Base-by-base conservation (phyloP, 495 filamentous ascomycete genomes). In the Tuber borchii region DNA sequence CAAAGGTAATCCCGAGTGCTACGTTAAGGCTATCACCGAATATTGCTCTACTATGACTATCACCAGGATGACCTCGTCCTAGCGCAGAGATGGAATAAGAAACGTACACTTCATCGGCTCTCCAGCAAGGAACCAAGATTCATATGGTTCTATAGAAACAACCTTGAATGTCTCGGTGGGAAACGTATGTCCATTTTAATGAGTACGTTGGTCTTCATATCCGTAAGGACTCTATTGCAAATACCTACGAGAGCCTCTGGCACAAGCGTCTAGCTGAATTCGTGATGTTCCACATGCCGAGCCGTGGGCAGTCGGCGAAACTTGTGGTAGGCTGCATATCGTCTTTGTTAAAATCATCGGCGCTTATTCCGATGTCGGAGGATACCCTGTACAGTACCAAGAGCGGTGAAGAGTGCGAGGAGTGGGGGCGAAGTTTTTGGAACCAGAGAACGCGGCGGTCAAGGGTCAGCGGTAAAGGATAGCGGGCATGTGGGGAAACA, bases 51-150 rank as follows among this genome's bases (percentile, higher is more conserved):
- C 51, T 9, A n/a, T 0, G 10, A 1, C n/a, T 14, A 3, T 14
- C 10, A n/a, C n/a, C 0, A 26, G 51, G 2, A 14, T 2, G 12
- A 61, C 51, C 3, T 31, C 51, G 0, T 61, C n/a, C 1, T 14
- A 61, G 7, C 51, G 51, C 9, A 61, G 31, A 10, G 51, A 61
- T 16, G 51, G 51, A 14, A 61, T 6, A 6, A 44, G 16, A 76
- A 44, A 7, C 44, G 12, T 7, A 17, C 31, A 1, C 70, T 73
- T 14, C 73, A 76, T 2, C 71, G 71, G 22, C 76, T 75, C 20
- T 72, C 76, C 2, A 76, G 45, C 45, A 70, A 77, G 9, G 51
- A 78, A 17, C 74, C 76, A 22, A 43, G 76, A 9, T 78, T 76
- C 40, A 75, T 78, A 7, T 78, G 74, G 74, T 78, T 70, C 45